Percentiles rank a stretch among this genome's conserved stretches.
Conservation (phyloP, 345 rosid genomes). For the Abelmoschus esculentus region DNA sequence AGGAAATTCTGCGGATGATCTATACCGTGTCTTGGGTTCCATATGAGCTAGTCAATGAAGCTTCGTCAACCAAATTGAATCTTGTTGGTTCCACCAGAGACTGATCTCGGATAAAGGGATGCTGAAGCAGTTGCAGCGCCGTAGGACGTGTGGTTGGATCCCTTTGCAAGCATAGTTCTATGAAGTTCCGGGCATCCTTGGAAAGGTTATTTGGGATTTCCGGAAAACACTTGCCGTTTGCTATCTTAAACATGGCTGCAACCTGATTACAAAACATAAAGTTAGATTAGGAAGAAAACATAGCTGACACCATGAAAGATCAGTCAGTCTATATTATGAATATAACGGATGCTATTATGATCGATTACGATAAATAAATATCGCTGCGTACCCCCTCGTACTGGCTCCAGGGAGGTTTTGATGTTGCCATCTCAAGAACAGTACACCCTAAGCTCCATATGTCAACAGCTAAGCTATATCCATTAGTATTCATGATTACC, state of each 20-base stretch:
- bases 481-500: conserved; percentile 86
- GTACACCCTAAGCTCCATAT: conserved; percentile 99
- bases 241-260: conserved; percentile 13
- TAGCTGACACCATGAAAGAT: background rate
- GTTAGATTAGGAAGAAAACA: too few species aligned
- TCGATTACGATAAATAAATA: background rate
- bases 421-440: conserved; percentile 90
- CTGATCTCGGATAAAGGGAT: conserved; percentile 11
- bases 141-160: conserved; percentile 17
- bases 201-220: conserved; percentile 14
- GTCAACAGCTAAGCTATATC: conserved; percentile 76
- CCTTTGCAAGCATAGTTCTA: conserved; percentile 16
- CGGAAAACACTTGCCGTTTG: conserved; percentile 10
- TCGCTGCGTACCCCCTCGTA: conserved; percentile 65
- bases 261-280: background rate
- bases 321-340: background rate
- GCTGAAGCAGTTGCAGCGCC: conserved; percentile 14
- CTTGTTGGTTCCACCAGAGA: background rate
- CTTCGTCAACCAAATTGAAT: background rate
- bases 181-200: conserved; percentile 3
- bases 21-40: too few species aligned
- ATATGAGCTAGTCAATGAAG: too few species aligned
- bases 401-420: conserved; percentile 93
- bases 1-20: too few species aligned
- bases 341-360: background rate